phyloP scores from a whole-genome alignment of 2,329 filamentous ascomycete species.

The Cladosporium sp. region DNA sequence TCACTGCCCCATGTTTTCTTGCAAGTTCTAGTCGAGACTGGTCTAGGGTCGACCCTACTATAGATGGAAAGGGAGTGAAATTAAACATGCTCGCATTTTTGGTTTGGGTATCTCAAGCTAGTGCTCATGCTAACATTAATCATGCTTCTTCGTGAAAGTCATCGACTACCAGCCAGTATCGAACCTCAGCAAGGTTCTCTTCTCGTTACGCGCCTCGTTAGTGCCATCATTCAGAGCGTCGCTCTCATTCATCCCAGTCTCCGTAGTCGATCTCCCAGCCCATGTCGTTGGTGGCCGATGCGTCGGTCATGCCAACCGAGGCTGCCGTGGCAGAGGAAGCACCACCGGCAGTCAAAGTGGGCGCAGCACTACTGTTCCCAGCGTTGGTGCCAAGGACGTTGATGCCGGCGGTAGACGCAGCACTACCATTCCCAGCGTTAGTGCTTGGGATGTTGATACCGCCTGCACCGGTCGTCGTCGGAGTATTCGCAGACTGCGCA shows the following conservation, averaged over 20 bases:
- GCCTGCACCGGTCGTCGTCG: neutral
- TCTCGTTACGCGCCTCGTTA: too few relatives aligned
- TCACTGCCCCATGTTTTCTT: too few relatives aligned
- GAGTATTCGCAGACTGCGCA: neutral
- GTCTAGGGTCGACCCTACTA: too few relatives aligned
- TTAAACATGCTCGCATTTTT: too few relatives aligned
- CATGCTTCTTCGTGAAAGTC: too few relatives aligned
- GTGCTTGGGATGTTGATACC: neutral
- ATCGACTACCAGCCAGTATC: too few relatives aligned
- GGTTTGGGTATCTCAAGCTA: too few relatives aligned
- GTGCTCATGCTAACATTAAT: too few relatives aligned
- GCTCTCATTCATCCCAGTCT: neutral
- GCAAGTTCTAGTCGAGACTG: too few relatives aligned
- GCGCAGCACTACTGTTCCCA: neutral
- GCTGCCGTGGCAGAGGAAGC: neutral
- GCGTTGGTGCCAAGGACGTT: neutral
- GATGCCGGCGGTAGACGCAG: neutral
- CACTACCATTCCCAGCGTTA: neutral
- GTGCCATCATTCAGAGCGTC: neutral
- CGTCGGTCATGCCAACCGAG: constrained; percentile 4
- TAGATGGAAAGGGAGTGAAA: too few relatives aligned
- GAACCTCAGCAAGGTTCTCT: too few relatives aligned
- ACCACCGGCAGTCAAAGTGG: neutral
- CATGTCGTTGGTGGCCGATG: neutral
- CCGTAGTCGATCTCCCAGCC: neutral